A percentile compares a stretch with the other conserved stretches of the same genome.
phyloP scores from a whole-genome alignment of 306 rosid genomes.

The Malus orientalis region DNA sequence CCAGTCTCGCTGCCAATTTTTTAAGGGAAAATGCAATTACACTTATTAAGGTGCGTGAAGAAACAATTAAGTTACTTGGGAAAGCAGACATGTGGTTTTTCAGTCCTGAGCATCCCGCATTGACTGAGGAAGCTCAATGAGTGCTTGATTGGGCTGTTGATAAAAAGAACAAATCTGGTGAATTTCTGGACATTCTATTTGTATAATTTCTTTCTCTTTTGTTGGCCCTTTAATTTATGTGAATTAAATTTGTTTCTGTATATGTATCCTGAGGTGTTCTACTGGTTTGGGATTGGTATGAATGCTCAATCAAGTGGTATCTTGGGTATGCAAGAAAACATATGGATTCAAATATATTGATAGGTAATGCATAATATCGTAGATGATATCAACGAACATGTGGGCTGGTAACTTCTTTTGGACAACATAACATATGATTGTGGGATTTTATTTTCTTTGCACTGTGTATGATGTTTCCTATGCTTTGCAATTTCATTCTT shows the following conservation, averaged over 20 bases:
- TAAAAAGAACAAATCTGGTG: conserved; percentile 52
- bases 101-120: conserved; percentile 60
- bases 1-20: conserved; percentile 49
- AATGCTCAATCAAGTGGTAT: not conserved
- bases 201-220: not conserved
- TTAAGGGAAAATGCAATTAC: conserved; percentile 56
- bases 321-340: not conserved
- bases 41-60: conserved; percentile 56
- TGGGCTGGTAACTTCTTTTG: not conserved
- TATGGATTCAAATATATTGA: not conserved
- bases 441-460: not conserved
- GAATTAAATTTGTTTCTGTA: not conserved
- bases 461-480: not conserved
- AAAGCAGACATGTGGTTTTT: conserved; percentile 30
- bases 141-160: conserved; percentile 76
- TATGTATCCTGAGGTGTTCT: not conserved
- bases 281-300: not conserved
- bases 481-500: not conserved
- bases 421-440: not conserved
- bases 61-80: conserved; percentile 48
- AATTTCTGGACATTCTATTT: conserved; percentile 9
- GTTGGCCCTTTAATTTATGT: not conserved
- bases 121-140: conserved; percentile 60
- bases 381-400: not conserved
- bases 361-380: not conserved